A percentile compares a stretch with the other conserved stretches of the same genome.
These are phyloP conservation scores for Calendula officinalis DNA, from an alignment of 129 eudicot genomes.

Conservation along the genomic window DNA sequence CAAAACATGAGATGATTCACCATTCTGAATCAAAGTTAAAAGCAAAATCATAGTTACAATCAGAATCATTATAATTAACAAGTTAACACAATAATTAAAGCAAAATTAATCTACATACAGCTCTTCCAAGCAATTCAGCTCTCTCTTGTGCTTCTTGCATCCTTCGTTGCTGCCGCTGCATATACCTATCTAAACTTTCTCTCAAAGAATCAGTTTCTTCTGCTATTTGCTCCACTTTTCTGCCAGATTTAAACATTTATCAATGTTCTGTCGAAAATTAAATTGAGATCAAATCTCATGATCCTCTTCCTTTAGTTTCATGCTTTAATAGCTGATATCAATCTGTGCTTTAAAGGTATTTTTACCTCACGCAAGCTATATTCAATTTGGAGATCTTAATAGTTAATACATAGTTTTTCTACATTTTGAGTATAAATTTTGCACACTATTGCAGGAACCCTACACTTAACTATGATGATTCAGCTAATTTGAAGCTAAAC, in stretches of 20 bases:
- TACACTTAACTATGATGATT: not conserved
- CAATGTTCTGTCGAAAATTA: conserved; percentile 7
- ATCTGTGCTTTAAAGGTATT: conserved; percentile 8
- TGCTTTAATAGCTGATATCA: not conserved
- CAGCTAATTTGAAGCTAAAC: not conserved
- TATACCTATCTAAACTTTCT: conserved; percentile 78
- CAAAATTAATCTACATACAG: conserved; percentile 47
- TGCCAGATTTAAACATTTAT: conserved; percentile 33
- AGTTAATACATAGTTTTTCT: not conserved
- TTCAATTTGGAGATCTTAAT: conserved; percentile 12
- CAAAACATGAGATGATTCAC: conserved; percentile 88
- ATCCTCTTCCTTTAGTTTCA: not conserved
- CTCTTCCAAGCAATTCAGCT: conserved; percentile 90
- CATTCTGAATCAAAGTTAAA: conserved; percentile 51
- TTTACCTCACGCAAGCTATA: conserved; percentile 3
- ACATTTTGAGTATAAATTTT: conserved; percentile 2
- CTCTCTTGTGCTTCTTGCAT: conserved; percentile 91
- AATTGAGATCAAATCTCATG: not conserved
- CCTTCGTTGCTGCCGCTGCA: conserved; percentile 66
- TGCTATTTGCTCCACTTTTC: conserved; percentile 91
- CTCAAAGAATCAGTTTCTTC: conserved; percentile 93
- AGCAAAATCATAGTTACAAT: conserved; percentile 6
- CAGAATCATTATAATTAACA: conserved; percentile 11
- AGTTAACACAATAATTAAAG: not conserved
- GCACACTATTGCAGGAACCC: not conserved